These are phyloP conservation scores for Phanerochaete sordida DNA, from an alignment of 768 basidiomycete genomes.

Conservation along the genomic window DNA sequence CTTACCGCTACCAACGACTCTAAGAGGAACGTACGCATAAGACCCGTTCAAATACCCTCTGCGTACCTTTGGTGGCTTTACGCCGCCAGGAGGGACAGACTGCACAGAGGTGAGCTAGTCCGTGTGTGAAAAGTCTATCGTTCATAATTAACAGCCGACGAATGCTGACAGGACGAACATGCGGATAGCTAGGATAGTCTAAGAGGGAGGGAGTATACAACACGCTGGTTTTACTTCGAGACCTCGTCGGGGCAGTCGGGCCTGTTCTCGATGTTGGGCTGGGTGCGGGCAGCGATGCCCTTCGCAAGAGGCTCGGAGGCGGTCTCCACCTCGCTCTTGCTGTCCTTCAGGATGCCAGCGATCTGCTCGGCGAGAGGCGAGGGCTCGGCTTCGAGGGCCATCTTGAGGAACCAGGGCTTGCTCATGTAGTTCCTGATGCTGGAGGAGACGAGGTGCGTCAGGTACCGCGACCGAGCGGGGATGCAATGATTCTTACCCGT, in stretches of 20 bases:
- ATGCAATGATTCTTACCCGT: slow-evolving; percentile 63
- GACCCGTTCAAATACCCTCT: too few species aligned
- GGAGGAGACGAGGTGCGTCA: neutral
- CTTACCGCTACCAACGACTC: too few species aligned
- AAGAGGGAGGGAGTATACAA: neutral
- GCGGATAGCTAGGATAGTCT: neutral
- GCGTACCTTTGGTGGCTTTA: too few species aligned
- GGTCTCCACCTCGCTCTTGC: slow-evolving; percentile 17
- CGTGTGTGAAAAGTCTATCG: neutral
- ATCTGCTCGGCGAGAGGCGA: slow-evolving; percentile 53
- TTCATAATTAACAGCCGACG: neutral
- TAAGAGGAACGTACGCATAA: too few species aligned
- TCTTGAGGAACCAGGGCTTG: slow-evolving; percentile 86
- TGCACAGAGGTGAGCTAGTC: neutral
- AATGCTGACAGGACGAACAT: neutral
- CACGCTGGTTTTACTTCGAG: neutral
- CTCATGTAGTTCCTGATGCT: slow-evolving; percentile 95
- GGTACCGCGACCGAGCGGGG: neutral
- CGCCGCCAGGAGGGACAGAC: neutral
- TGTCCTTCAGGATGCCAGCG: slow-evolving; percentile 31
- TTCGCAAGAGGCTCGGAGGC: slow-evolving; percentile 15
- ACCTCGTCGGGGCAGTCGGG: slow-evolving; percentile 18
- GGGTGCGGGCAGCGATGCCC: slow-evolving; percentile 18
- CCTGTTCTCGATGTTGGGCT: slow-evolving; percentile 12
- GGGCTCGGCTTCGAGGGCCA: slow-evolving; percentile 53